Evolutionary conservation across 2,329 filamentous ascomycete genomes (phyloP).

Genomic region (Lecanicillium sp.): DNA sequence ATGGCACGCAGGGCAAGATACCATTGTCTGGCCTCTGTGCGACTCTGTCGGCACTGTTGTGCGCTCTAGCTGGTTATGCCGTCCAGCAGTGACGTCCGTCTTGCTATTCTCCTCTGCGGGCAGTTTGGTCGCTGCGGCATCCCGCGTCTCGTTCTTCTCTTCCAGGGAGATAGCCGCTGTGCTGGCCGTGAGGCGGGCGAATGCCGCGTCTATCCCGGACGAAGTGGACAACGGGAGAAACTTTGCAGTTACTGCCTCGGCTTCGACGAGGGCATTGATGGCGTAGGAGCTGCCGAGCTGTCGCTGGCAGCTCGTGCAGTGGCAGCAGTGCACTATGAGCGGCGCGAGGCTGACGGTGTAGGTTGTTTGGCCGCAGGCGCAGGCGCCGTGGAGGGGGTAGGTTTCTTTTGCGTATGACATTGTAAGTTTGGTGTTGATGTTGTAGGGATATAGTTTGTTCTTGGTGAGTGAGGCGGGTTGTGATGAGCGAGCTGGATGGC

Average conservation of each 20-base stretch:
- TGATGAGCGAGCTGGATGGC: too few relatives aligned
- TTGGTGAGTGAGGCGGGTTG: background rate
- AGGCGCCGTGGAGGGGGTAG: slow-evolving; percentile 38
- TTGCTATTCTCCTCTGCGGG: too few relatives aligned
- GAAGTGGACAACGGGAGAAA: too few relatives aligned
- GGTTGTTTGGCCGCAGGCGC: slow-evolving; percentile 62
- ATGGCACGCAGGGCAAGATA: slow-evolving; percentile 34
- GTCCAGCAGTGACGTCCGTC: too few relatives aligned
- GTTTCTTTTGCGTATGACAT: slow-evolving; percentile 1
- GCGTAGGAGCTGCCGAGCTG: slow-evolving; percentile 32
- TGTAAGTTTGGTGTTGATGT: slow-evolving; percentile 7
- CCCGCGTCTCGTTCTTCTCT: too few relatives aligned
- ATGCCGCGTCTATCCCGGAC: slow-evolving; percentile 14
- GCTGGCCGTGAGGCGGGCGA: slow-evolving; percentile 12
- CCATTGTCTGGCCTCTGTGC: slow-evolving; percentile 30
- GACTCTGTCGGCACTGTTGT: slow-evolving; percentile 29
- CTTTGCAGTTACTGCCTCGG: too few relatives aligned
- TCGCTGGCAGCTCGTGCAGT: slow-evolving; percentile 38
- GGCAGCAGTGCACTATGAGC: slow-evolving; percentile 36
- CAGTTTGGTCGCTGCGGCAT: too few relatives aligned
- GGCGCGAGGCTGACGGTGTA: slow-evolving; percentile 55
- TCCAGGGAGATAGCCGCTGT: slow-evolving; percentile 5
- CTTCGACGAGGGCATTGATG: slow-evolving; percentile 35
- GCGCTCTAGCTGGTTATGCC: slow-evolving; percentile 12
- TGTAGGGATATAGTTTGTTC: slow-evolving; percentile 18